Evolutionary conservation across 2,329 filamentous ascomycete genomes (phyloP).

Genomic region (Penicillium sp.): DNA sequence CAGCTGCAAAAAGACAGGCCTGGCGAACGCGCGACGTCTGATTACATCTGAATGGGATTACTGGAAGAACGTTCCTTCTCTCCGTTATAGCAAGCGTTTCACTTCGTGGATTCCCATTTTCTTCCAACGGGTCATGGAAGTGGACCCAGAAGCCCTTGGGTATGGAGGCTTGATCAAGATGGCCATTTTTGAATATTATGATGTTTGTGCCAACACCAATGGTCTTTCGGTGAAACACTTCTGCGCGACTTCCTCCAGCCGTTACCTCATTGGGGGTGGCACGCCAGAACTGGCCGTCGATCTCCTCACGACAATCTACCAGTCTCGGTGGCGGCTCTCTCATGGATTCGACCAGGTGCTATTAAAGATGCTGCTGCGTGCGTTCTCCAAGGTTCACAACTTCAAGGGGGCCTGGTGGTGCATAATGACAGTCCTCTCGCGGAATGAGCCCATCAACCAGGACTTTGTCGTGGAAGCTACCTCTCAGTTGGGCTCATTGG

Average conservation of each 20-base stretch:
- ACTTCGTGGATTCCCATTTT: slow-evolving; percentile 27
- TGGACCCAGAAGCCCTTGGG: slow-evolving; percentile 11
- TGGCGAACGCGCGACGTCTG: slow-evolving; percentile 25
- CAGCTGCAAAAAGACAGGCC: slow-evolving; percentile 18
- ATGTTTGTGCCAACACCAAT: slow-evolving; percentile 28
- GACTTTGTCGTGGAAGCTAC: slow-evolving; percentile 30
- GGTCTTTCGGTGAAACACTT: slow-evolving; percentile 31
- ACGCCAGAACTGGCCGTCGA: slow-evolving; percentile 26
- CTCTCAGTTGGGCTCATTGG: background rate
- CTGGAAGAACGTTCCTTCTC: slow-evolving; percentile 7
- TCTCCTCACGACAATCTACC: slow-evolving; percentile 31
- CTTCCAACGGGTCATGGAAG: slow-evolving; percentile 30
- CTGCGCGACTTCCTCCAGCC: slow-evolving; percentile 23
- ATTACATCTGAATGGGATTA: slow-evolving; percentile 25
- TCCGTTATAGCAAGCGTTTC: slow-evolving; percentile 17
- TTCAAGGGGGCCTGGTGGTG: slow-evolving; percentile 36
- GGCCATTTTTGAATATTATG: slow-evolving; percentile 34
- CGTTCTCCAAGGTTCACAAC: slow-evolving; percentile 24
- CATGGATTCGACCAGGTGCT: slow-evolving; percentile 31
- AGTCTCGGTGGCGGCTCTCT: slow-evolving; percentile 29
- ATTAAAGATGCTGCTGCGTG: slow-evolving; percentile 34
- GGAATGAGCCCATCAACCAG: slow-evolving; percentile 24
- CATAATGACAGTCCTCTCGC: slow-evolving; percentile 31
- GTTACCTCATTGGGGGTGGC: slow-evolving; percentile 22
- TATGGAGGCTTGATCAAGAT: slow-evolving; percentile 27